These are phyloP conservation scores for Pseudonectria foliicola DNA, from an alignment of 2,329 filamentous ascomycete species.

Conservation along the genomic window DNA sequence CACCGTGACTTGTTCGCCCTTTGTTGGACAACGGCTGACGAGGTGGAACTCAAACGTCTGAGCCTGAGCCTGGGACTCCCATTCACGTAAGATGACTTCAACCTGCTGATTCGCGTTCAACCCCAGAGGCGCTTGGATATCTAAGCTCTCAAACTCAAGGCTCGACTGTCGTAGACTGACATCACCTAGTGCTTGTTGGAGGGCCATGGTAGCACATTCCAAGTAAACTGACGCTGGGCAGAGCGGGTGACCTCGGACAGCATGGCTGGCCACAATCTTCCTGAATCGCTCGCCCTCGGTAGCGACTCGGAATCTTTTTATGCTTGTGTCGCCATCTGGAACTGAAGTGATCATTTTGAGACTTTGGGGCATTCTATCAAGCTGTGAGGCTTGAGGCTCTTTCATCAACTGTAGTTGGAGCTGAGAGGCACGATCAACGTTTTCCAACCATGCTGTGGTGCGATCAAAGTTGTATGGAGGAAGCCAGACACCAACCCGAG, in stretches of 20 bases:
- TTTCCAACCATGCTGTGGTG: conserved; percentile 10
- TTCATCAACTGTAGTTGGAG: conserved; percentile 1
- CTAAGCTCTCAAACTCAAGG: conserved; percentile 5
- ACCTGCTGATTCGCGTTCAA: conserved; percentile 3
- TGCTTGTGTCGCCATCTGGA: conserved; percentile 1
- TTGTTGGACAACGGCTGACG: no score
- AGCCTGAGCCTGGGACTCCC: no score
- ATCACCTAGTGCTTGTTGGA: no score
- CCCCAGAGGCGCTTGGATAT: conserved; percentile 8
- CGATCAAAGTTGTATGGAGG: conserved; percentile 13
- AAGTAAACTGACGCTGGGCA: conserved; percentile 18
- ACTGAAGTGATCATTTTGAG: conserved; percentile 1
- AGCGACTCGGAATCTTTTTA: conserved; percentile 3
- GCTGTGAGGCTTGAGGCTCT: no score
- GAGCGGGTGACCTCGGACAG: conserved; percentile 10
- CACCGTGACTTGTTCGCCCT: no score
- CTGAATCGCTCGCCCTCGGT: conserved; percentile 7
- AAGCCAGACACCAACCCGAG: conserved; percentile 7
- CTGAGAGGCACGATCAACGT: conserved; percentile 9
- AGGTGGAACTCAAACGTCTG: no score
- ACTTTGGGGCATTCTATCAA: no score
- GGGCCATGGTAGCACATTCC: conserved; percentile 11
- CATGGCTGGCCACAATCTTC: conserved; percentile 11
- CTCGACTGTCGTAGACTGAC: conserved; percentile 1
- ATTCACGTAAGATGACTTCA: no score